Conservation (phyloP, 2,329 filamentous ascomycete species). For the Penicillium sp. region DNA sequence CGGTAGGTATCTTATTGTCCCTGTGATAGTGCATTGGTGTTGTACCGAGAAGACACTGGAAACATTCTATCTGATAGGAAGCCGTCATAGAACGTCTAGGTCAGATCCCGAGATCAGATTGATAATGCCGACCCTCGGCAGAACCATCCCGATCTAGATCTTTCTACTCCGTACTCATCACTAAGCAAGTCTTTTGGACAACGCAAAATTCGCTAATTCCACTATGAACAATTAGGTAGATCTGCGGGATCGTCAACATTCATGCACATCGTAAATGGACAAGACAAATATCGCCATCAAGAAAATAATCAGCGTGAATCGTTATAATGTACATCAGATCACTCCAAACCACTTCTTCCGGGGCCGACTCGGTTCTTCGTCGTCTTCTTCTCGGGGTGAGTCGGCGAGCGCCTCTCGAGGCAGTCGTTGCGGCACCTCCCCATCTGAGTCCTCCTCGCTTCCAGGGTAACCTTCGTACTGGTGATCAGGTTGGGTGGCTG, state of each 20-base stretch:
- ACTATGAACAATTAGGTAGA: background rate
- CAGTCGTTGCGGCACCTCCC: slow-evolving; percentile 14
- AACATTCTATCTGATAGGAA: background rate
- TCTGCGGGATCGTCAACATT: slow-evolving; percentile 2
- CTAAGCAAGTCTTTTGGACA: too few relatives aligned
- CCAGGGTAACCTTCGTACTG: slow-evolving; percentile 22
- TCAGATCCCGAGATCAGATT: too few relatives aligned
- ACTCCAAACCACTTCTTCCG: slow-evolving; percentile 33
- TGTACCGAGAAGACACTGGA: too few relatives aligned
- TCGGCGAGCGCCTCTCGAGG: slow-evolving; percentile 9
- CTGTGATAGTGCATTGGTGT: too few relatives aligned
- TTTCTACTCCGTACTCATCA: too few relatives aligned
- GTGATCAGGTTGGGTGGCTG: slow-evolving; percentile 9
- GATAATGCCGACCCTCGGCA: too few relatives aligned
- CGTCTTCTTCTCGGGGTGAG: slow-evolving; percentile 9
- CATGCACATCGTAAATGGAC: slow-evolving; percentile 11
- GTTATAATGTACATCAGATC: slow-evolving; percentile 21
- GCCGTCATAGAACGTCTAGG: background rate
- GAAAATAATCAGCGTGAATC: slow-evolving; percentile 6
- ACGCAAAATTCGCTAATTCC: background rate
- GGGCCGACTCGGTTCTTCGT: slow-evolving; percentile 16
- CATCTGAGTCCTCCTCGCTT: slow-evolving; percentile 18
- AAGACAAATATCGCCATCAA: background rate
- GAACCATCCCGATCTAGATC: too few relatives aligned
- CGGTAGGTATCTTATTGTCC: too few relatives aligned